phyloP scores from a whole-genome alignment of 2,329 filamentous ascomycete genomes.

The Sporothrix luriei region DNA sequence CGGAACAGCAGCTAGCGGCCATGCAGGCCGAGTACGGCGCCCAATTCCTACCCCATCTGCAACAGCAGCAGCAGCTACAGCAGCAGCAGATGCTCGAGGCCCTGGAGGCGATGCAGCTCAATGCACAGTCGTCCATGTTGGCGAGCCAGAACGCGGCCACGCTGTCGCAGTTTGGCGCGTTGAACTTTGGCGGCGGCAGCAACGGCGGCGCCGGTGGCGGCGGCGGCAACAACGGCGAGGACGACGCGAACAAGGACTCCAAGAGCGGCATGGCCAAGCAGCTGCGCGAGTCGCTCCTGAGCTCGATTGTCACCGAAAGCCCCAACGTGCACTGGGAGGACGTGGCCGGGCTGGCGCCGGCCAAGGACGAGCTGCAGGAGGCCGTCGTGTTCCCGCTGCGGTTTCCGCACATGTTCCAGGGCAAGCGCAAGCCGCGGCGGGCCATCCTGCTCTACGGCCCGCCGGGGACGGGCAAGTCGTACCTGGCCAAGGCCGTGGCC shows the following conservation, averaged over 20 bases:
- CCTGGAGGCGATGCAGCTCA: slow-evolving; percentile 15
- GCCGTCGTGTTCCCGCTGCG: slow-evolving; percentile 35
- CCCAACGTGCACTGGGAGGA: slow-evolving; percentile 37
- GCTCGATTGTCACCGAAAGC: slow-evolving; percentile 34
- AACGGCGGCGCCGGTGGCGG: neutral
- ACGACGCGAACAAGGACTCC: slow-evolving; percentile 18
- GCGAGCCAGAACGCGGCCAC: neutral
- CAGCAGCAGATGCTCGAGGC: slow-evolving; percentile 16
- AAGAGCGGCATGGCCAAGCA: slow-evolving; percentile 25
- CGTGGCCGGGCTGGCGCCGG: slow-evolving; percentile 34
- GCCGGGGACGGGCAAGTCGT: slow-evolving; percentile 62
- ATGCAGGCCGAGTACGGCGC: neutral
- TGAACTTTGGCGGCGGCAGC: neutral
- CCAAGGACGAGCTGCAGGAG: slow-evolving; percentile 37
- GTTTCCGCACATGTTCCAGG: slow-evolving; percentile 38
- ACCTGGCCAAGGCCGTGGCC: slow-evolving; percentile 56
- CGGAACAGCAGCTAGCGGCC: neutral
- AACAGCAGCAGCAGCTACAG: neutral
- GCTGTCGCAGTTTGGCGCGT: slow-evolving; percentile 8
- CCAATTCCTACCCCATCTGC: neutral
- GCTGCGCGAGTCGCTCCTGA: slow-evolving; percentile 25
- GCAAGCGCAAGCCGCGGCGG: slow-evolving; percentile 30
- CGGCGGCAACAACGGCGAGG: neutral
- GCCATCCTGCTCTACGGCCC: slow-evolving; percentile 57
- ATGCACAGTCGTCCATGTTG: neutral